These are phyloP conservation scores for Yarrowia phangngaensis DNA, from an alignment of 805 yeast genomes.

Conservation along the genomic window DNA sequence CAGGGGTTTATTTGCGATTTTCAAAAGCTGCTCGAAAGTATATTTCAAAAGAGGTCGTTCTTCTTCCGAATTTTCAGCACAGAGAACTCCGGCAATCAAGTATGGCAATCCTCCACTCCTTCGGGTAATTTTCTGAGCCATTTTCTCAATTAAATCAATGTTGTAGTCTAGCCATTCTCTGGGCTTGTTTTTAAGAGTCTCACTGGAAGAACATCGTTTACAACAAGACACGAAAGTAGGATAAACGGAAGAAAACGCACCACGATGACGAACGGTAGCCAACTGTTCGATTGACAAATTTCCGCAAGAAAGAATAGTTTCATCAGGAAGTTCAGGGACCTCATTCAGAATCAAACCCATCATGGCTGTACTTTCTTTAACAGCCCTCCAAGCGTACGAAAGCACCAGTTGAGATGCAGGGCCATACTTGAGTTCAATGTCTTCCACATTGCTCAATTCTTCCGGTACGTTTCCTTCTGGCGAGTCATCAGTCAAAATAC, in stretches of 20 bases:
- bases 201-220: constrained; percentile 45
- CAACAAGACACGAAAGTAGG: constrained; percentile 75
- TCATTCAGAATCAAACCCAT: constrained; percentile 46
- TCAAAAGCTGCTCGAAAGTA: constrained; percentile 52
- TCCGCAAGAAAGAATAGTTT: constrained; percentile 45
- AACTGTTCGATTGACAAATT: constrained; percentile 61
- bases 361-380: constrained; percentile 67
- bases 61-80: constrained; percentile 45
- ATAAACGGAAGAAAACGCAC: constrained; percentile 84
- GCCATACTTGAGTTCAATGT: constrained; percentile 37
- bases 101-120: constrained; percentile 91
- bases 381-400: constrained; percentile 77
- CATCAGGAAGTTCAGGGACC: constrained; percentile 37
- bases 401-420: constrained; percentile 45
- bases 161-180: constrained; percentile 58
- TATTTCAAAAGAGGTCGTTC: constrained; percentile 44
- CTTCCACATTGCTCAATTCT: constrained; percentile 34
- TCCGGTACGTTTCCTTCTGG: constrained; percentile 63
- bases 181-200: constrained; percentile 44
- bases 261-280: constrained; percentile 75
- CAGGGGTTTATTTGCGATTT: constrained; percentile 53
- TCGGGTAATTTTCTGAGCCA: constrained; percentile 71
- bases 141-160: constrained; percentile 49
- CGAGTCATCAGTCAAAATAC: constrained; percentile 60
- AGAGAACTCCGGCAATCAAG: constrained; percentile 68